phyloP scores from a whole-genome alignment of 2,329 filamentous ascomycete species.

The Diplodia corticola region DNA sequence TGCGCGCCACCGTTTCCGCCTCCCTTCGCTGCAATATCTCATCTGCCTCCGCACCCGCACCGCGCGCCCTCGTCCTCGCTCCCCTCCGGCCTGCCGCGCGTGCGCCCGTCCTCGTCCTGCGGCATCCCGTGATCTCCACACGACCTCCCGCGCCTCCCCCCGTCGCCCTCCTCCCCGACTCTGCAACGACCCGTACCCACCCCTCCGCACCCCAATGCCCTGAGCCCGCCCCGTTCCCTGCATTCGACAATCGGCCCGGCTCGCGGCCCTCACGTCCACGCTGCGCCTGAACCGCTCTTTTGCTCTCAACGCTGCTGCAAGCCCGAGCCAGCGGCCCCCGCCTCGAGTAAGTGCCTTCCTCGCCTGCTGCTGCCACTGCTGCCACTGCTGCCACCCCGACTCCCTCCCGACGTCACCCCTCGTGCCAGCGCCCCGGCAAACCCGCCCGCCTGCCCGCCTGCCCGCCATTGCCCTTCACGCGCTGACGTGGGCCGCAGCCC shows the following conservation, averaged over 20 bases:
- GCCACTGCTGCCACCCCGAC: neutral
- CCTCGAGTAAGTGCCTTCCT: slow-evolving; percentile 11
- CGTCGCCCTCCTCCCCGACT: slow-evolving; percentile 20
- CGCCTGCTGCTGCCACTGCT: too few relatives aligned
- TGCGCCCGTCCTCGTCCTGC: neutral
- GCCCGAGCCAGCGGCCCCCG: slow-evolving; percentile 1
- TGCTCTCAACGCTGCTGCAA: neutral
- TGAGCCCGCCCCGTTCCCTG: slow-evolving; percentile 19
- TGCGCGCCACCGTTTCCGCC: slow-evolving; percentile 23
- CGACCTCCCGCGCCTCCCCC: slow-evolving; percentile 26
- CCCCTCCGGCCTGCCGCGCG: neutral
- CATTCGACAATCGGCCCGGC: slow-evolving; percentile 12
- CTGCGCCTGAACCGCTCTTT: slow-evolving; percentile 17
- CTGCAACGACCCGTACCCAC: neutral
- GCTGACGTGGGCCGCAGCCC: slow-evolving; percentile 4
- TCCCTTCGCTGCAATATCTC: slow-evolving; percentile 20
- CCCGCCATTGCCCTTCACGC: neutral
- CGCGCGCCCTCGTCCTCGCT: neutral
- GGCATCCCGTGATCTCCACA: slow-evolving; percentile 8
- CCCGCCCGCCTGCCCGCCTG: neutral
- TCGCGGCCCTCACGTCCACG: neutral
- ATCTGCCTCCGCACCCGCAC: slow-evolving; percentile 6
- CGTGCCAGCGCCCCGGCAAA: neutral
- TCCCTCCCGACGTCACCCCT: slow-evolving; percentile 6
- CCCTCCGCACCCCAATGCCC: slow-evolving; percentile 12